Conservation (phyloP, 176 grass and related monocot genomes). For the Juncus effusus region DNA sequence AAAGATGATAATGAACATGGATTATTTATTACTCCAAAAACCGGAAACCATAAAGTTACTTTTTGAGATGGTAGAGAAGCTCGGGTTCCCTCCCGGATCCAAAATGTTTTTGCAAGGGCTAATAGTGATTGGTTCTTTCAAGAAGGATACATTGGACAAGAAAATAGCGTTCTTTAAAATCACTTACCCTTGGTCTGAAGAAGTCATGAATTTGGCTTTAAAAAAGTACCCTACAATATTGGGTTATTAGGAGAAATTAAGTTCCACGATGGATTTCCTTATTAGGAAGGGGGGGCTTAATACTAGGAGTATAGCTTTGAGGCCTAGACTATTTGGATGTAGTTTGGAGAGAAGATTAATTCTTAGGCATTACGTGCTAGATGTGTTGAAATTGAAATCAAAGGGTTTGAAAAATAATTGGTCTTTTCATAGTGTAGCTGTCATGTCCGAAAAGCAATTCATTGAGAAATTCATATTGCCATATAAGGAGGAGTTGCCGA, state of each 20-base stretch:
- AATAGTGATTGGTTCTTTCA: no score
- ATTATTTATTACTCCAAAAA: background rate
- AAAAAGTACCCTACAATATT: background rate
- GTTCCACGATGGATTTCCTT: conserved; percentile 17
- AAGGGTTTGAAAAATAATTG: background rate
- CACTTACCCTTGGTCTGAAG: background rate
- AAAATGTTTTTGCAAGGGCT: no score
- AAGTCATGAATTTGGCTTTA: background rate
- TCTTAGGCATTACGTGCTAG: conserved; percentile 5
- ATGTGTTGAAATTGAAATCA: background rate
- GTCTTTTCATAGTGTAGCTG: background rate
- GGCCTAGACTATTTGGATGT: background rate
- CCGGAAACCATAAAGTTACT: background rate
- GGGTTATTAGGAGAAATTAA: background rate
- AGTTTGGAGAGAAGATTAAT: conserved; percentile 1
- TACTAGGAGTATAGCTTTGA: background rate
- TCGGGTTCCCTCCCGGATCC: background rate
- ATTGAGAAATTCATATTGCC: conserved; percentile 5
- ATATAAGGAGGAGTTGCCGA: background rate
- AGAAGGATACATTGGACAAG: no score
- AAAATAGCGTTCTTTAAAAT: no score
- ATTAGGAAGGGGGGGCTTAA: background rate
- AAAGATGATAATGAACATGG: background rate
- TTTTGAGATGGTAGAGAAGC: background rate
- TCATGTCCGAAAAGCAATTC: conserved; percentile 4